phyloP scores from a whole-genome alignment of 352 stramenopile species.

The Globisporangium spinosum region DNA sequence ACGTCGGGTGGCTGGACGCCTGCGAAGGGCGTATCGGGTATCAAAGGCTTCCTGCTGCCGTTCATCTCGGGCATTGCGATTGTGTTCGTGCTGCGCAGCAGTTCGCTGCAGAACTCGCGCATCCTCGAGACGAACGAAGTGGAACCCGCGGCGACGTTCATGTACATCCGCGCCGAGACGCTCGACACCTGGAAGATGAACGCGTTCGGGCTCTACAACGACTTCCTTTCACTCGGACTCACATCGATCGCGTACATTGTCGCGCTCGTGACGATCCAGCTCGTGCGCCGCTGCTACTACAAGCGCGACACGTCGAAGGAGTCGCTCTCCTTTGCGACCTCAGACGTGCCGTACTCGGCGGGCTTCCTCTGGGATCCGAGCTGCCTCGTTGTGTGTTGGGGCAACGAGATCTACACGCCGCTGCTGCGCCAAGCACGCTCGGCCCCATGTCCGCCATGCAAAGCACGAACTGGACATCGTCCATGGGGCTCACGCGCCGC shows the following conservation, averaged over 20 bases:
- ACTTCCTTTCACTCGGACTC: conserved; percentile 39
- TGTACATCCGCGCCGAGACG: conserved; percentile 49
- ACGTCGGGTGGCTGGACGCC: conserved; percentile 51
- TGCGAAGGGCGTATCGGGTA: conserved; percentile 35
- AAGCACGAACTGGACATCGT: background rate
- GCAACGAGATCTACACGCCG: conserved; percentile 38
- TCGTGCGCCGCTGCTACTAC: conserved; percentile 17
- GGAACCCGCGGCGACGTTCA: conserved; percentile 47
- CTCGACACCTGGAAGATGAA: conserved; percentile 62
- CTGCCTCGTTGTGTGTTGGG: conserved; percentile 51
- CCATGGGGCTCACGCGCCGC: conserved; percentile 16
- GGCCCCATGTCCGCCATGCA: background rate
- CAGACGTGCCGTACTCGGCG: conserved; percentile 39
- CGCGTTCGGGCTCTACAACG: conserved; percentile 47
- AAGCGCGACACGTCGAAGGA: conserved; percentile 27
- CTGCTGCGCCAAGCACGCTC: conserved; percentile 18
- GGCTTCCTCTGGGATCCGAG: conserved; percentile 52
- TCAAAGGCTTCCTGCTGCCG: conserved; percentile 39
- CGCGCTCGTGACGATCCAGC: conserved; percentile 23
- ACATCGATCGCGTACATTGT: conserved; percentile 38
- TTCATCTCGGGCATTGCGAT: conserved; percentile 26
- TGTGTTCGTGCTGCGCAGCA: conserved; percentile 22
- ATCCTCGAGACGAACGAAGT: conserved; percentile 56
- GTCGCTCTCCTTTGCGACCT: conserved; percentile 43
- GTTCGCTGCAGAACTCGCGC: conserved; percentile 30